Evolutionary conservation across 2,329 filamentous ascomycete genomes (phyloP), one percentile per base, ranked within the genome.

Genomic region (Graphiopsis chlorocephala): DNA sequence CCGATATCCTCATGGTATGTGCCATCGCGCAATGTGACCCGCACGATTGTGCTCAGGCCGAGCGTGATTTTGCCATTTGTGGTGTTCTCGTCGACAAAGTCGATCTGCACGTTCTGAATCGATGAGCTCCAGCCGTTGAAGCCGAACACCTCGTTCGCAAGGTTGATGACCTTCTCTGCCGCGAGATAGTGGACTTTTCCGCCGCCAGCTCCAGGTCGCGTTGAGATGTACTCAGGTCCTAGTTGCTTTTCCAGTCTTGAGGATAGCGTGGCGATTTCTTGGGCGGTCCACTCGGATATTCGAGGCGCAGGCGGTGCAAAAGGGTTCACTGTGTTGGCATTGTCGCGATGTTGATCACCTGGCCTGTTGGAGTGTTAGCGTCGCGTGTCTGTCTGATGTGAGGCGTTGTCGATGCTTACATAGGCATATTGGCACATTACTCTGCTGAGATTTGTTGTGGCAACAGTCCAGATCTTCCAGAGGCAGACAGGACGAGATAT

Each of bases 1-100:
- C 95, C 95, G 67, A 98, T 90, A 75, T 99, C 95, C 84, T 99
- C 95, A 76, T 98, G 95, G 75, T 88, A 98, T n/a, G 94, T 95
- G 55, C 95, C 95, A 78, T 98, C 94, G 68, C 89, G 90, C 62
- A 99, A 80, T 1, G 93, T 97, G 35, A 99, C 90, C 65, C 95
- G 87, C 65, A 98, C 88, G 67, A 96, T 92, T 61, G 97, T 93
- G 0, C 92, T 96, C 42, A 99, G 77, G 0, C 95, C 95, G 38
- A 98, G 83, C 68, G 86, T 93, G 71, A 97, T 88, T 75, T 89
- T 94, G 66, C 89, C 85, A 10, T 88, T 93, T 72, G 89, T 85
- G 17, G 88, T 85, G 72, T 90, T 88, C 78, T 97, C 93, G 74
- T 98, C 94, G 66, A 95, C 92, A 78, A 96, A 98, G 78, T 99